These are phyloP conservation scores for Mycena polygramma DNA, from an alignment of 768 basidiomycete species.

Conservation along the genomic window DNA sequence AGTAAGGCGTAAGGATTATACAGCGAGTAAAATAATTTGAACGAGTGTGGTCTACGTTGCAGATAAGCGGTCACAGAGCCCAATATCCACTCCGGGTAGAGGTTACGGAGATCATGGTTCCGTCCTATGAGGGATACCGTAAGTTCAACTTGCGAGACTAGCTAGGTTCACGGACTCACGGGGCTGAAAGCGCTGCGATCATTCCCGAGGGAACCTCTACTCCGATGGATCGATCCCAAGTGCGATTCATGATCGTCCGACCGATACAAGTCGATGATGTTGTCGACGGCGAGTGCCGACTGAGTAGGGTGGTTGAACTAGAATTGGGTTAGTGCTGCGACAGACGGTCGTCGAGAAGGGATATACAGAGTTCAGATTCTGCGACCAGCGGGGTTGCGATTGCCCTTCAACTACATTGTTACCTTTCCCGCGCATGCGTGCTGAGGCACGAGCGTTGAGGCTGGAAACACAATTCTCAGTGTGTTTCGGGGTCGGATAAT, in stretches of 20 bases:
- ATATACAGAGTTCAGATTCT: slow-evolving; percentile 20
- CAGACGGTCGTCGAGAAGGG: background rate
- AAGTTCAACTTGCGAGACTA: background rate
- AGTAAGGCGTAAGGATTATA: slow-evolving; percentile 9
- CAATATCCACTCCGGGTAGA: slow-evolving; percentile 36
- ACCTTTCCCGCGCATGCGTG: slow-evolving; percentile 7
- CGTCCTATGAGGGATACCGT: slow-evolving; percentile 23
- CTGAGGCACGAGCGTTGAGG: slow-evolving; percentile 35
- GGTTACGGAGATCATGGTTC: slow-evolving; percentile 27
- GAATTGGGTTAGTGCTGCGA: background rate
- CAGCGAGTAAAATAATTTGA: slow-evolving; percentile 1
- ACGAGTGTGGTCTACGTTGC: slow-evolving; percentile 6
- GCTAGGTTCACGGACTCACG: slow-evolving; percentile 2
- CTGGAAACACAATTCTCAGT: slow-evolving; percentile 6
- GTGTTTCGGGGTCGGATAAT: background rate
- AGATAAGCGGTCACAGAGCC: slow-evolving; percentile 29
- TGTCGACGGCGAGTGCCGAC: slow-evolving; percentile 23
- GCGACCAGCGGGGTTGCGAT: slow-evolving; percentile 17
- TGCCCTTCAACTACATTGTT: background rate
- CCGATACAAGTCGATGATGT: slow-evolving; percentile 37
- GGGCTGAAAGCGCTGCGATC: slow-evolving; percentile 39
- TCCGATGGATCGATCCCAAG: slow-evolving; percentile 13
- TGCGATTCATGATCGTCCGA: slow-evolving; percentile 3
- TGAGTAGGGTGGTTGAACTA: background rate
- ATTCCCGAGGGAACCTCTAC: slow-evolving; percentile 19